phyloP scores from a whole-genome alignment of 768 basidiomycete species.

The Termitomyces titanicus region DNA sequence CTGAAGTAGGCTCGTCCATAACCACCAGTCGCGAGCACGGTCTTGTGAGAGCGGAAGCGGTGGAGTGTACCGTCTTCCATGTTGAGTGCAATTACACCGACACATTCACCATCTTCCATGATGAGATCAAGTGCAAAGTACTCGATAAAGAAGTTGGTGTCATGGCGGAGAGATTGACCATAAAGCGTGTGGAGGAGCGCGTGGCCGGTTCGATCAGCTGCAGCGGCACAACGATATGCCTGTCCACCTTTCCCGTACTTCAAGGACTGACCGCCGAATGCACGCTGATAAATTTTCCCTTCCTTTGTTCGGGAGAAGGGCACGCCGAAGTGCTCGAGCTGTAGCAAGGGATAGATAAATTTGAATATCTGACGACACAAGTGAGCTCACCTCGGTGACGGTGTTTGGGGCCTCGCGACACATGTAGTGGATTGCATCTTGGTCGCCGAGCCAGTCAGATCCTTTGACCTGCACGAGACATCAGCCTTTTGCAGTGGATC shows the following conservation, averaged over 20 bases:
- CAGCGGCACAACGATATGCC: constrained; percentile 97
- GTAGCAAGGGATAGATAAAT: constrained; percentile 5
- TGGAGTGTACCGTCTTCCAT: constrained; percentile 99
- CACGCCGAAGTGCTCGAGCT: constrained; percentile 98
- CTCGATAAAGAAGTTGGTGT: constrained; percentile 99
- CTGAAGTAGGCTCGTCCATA: constrained; percentile 98
- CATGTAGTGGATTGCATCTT: constrained; percentile 99
- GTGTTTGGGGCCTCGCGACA: constrained; percentile 93
- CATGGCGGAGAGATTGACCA: constrained; percentile 96
- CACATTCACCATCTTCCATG: constrained; percentile 98
- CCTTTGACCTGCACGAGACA: constrained; percentile 77
- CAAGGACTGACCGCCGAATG: constrained; percentile 97
- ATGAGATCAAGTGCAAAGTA: constrained; percentile 99
- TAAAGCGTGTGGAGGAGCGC: constrained; percentile 98
- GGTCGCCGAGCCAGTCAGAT: constrained; percentile 99
- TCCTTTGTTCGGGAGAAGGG: constrained; percentile 98
- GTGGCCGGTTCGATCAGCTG: constrained; percentile 98
- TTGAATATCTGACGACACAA: not conserved
- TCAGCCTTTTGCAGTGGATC: not conserved
- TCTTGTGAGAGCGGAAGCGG: constrained; percentile 97
- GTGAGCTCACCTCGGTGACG: constrained; percentile 73
- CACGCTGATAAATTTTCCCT: constrained; percentile 99
- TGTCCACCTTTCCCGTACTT: constrained; percentile 98
- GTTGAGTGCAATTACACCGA: constrained; percentile 98
- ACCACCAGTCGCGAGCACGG: constrained; percentile 96